These are phyloP conservation scores for Eimeria maxima DNA, from an alignment of 169 alveolate genomes.

Conservation along the genomic window DNA sequence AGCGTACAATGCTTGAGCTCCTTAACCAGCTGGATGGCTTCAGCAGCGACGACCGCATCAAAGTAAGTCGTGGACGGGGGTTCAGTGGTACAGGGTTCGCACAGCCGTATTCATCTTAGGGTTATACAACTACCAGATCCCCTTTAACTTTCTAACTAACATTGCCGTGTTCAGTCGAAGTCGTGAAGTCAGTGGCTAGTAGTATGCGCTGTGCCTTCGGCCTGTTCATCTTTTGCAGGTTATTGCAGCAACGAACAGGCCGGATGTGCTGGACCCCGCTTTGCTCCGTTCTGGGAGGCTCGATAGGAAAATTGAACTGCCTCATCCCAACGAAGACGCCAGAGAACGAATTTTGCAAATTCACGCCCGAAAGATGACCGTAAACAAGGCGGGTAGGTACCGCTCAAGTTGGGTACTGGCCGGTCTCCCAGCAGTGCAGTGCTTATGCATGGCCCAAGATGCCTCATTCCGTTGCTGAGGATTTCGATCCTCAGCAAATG, in stretches of 20 bases:
- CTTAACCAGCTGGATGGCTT: constrained; percentile 98
- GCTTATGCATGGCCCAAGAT: neutral
- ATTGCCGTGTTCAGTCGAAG: no score
- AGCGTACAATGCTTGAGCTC: constrained; percentile 99
- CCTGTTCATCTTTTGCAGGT: constrained; percentile 83
- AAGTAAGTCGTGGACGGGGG: constrained; percentile 83
- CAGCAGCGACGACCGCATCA: constrained; percentile 95
- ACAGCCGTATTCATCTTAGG: no score
- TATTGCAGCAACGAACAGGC: constrained; percentile 99
- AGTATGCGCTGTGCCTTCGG: neutral
- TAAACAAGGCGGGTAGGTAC: constrained; percentile 94
- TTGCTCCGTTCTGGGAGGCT: constrained; percentile 99
- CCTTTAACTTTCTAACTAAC: no score
- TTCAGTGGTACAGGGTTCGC: neutral
- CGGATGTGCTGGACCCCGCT: constrained; percentile 99
- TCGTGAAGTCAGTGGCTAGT: neutral
- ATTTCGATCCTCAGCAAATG: no score
- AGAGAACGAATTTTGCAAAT: constrained; percentile 98
- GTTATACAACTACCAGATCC: no score
- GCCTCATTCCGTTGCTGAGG: neutral
- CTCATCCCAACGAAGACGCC: constrained; percentile 99
- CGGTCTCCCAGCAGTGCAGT: neutral
- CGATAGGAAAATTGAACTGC: constrained; percentile 99
- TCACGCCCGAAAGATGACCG: constrained; percentile 99
- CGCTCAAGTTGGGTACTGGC: neutral